Base-by-base conservation (phyloP, 2,329 filamentous ascomycete genomes). In the Phoma herbarum region DNA sequence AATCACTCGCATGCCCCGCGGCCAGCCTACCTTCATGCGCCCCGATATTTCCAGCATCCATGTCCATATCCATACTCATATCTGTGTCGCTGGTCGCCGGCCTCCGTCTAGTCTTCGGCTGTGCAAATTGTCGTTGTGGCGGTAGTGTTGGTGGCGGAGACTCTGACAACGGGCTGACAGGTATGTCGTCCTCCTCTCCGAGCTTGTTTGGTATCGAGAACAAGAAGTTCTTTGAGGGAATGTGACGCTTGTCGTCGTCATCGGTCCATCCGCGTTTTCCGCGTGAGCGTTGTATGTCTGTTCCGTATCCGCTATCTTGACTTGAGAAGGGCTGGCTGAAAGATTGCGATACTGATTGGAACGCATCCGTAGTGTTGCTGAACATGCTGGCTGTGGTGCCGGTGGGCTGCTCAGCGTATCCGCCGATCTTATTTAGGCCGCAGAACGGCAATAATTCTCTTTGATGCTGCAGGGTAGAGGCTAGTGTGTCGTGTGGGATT, bases 371-470 rank as follows among this genome's bases (percentile, higher is more conserved):
- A n/a, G n/a, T 39, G n/a, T 10, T 20, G 35, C 4, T 39, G 35
- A 39, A 39, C n/a, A n/a, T n/a, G n/a, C n/a, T n/a, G 35, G 20
- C n/a, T 5, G 35, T 8, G 18, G 8, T 20, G n/a, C n/a, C 20
- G n/a, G 80, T 75, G 14, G 85, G 81, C 72, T 92, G 89, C 26
- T 84, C 80, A 28, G 84, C 84, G 41, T 89, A 78, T 0, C 90
- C 90, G 37, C 90, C 91, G 55, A 91, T 83, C 70, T 88, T 92
- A 79, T 92, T 84, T 65, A 95, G 83, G 25, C 91, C 92, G 73
- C 91, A 94, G 73, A 93, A 96, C 0, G 92, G 92, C 8, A 89
- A 80, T 4, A 96, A 82, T 72, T 95, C 92, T 29, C 84, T 81
- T 56, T 75, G 71, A 51, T 76, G 75, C 42, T 72, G 64, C 12